Evolutionary conservation across 441 rosid species (phyloP), one percentile per base, ranked within the genome.

Genomic region (Viola pubescens): DNA sequence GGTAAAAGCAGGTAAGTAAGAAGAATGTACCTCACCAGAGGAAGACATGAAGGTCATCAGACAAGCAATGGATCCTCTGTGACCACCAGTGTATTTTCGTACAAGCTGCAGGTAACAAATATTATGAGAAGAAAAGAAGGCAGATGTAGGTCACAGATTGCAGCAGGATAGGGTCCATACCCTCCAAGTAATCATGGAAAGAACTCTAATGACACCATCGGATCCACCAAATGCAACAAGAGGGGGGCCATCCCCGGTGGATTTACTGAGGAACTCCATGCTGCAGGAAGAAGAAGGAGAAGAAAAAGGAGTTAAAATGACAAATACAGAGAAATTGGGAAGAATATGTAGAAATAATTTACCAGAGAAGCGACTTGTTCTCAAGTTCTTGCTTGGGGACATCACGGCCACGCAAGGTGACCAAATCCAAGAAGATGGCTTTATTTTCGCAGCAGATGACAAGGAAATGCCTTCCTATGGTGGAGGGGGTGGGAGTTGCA

Each of bases 141-240:
- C 46, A 46, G 61, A 46, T 11, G 34, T 48, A 63, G 65, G 52
- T 14, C 64, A 66, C 48, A 5, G 12, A 10, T 56, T 52, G 57
- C 58, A 70, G 45, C 46, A 60, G 59, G 49, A 4, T 46, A 63
- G 43, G 43, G 16, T 56, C 52, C 87, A 68, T 65, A 92, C 98
- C 98, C 80, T 92, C 98, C 98, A 92, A 52, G 97, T 79, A 76
- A 89, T 89, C 97, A 89, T 92, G 66, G 98, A 92, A 72, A 94
- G 90, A 74, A 94, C 98, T 75, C 98, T 86, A 58, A 94, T 88
- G 60, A 94, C 91, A 62, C 98, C 98, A 82, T 90, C 98, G 37
- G 98, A 84, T 77, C 88, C 83, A 70, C 98, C 98, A 78, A 89
- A 94, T 58, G 97, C 98, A 76, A 94, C 91, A 63, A 90, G 91